Percentiles rank a stretch among this genome's conserved stretches.
These are phyloP conservation scores for Herpetomonas samuelpessoai DNA, from an alignment of 208 protist genomes.

Conservation along the genomic window DNA sequence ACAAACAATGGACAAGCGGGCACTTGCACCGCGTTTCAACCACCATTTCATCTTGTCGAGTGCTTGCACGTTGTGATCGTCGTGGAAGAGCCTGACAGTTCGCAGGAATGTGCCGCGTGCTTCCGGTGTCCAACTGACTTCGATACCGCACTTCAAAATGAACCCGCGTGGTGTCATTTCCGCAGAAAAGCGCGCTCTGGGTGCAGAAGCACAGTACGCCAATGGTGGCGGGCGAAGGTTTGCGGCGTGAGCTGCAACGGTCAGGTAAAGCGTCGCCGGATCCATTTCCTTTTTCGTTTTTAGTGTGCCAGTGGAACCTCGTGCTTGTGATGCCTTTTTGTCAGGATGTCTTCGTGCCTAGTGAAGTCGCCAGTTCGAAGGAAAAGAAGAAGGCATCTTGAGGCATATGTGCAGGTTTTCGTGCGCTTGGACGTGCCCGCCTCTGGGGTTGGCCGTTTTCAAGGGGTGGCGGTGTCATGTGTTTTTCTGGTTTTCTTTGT, in stretches of 20 bases:
- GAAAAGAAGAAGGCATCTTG: too few species aligned
- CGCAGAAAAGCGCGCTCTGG: background rate
- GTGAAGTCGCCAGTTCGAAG: too few species aligned
- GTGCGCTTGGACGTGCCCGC: too few species aligned
- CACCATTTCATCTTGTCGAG: background rate
- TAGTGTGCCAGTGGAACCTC: too few species aligned
- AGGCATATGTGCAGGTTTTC: too few species aligned
- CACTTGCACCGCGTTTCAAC: background rate
- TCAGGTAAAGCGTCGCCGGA: background rate
- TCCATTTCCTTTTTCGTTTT: background rate
- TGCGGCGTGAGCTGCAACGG: background rate
- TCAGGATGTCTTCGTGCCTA: too few species aligned
- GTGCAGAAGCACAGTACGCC: background rate
- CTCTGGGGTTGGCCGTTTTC: too few species aligned
- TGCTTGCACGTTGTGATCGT: background rate
- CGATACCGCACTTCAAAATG: background rate
- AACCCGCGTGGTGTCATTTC: background rate
- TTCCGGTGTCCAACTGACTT: background rate
- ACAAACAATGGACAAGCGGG: background rate
- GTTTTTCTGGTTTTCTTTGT: background rate
- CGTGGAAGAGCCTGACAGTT: background rate
- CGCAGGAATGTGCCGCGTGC: background rate
- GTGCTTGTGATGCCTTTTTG: too few species aligned
- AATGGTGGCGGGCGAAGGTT: background rate
- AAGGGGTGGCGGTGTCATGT: too few species aligned